These are phyloP conservation scores for Colletotrichum sp. DNA, from an alignment of 2,329 filamentous ascomycete genomes.

Conservation along the genomic window DNA sequence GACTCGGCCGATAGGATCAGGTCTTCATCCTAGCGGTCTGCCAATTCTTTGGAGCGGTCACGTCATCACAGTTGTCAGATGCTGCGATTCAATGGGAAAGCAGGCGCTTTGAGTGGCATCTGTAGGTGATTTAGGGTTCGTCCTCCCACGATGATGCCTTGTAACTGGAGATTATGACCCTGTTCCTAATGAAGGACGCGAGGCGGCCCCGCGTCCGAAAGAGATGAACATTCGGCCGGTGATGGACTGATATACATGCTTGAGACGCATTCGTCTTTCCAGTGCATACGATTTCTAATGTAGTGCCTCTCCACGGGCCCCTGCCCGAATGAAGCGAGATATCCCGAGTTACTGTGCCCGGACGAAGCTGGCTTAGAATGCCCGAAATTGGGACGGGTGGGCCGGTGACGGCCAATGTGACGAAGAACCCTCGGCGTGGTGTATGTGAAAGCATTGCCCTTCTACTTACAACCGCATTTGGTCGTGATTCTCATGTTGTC, in stretches of 20 bases:
- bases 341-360: rapidly evolving
- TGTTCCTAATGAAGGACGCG: not conserved
- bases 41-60: not conserved
- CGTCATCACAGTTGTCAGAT: not conserved
- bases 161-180: not conserved
- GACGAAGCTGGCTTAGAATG: not conserved
- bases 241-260: not conserved
- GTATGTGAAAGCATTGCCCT: not conserved
- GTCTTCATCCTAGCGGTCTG: not conserved
- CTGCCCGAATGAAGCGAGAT: not conserved
- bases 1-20: not conserved
- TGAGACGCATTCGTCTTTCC: rapidly evolving
- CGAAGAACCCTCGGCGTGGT: not conserved
- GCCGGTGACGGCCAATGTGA: not conserved
- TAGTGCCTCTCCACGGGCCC: rapidly evolving
- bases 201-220: not conserved
- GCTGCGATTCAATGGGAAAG: rapidly evolving
- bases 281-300: not conserved
- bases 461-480: not conserved
- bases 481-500: not conserved
- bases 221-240: not conserved
- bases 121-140: too few relatives aligned
- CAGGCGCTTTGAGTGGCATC: not conserved
- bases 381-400: not conserved
- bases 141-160: not conserved